Conservation (phyloP, 768 basidiomycete species). For the Calocybe cyanea region DNA sequence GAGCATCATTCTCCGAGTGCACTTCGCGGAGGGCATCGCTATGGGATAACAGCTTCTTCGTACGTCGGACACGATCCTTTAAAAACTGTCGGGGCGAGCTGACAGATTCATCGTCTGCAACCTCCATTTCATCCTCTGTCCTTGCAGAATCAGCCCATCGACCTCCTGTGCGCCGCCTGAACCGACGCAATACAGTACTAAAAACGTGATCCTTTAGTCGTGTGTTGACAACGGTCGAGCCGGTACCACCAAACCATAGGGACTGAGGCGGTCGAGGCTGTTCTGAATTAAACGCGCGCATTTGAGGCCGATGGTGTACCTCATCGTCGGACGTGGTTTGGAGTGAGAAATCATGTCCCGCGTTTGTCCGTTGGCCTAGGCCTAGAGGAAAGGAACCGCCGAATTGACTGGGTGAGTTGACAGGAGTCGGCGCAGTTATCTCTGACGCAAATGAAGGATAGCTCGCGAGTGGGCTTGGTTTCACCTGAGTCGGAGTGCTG, state of each 20-base stretch:
- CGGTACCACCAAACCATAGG: constrained; percentile 81
- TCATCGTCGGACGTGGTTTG: constrained; percentile 28
- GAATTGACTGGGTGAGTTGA: constrained; percentile 40
- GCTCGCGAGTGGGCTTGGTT: constrained; percentile 38
- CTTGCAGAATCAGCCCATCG: constrained; percentile 32
- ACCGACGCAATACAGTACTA: constrained; percentile 75
- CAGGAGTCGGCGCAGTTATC: constrained; percentile 45
- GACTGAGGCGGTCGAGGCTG: constrained; percentile 31
- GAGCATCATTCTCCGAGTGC: constrained; percentile 29
- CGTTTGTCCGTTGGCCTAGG: constrained; percentile 19
- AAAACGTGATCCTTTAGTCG: constrained; percentile 96
- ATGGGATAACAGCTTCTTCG: constrained; percentile 37
- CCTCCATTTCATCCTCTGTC: constrained; percentile 58
- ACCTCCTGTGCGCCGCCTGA: constrained; percentile 51
- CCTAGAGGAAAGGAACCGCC: constrained; percentile 27
- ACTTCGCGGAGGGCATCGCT: constrained; percentile 37
- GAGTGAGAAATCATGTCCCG: constrained; percentile 6
- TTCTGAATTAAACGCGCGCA: constrained; percentile 41
- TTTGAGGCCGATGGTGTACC: constrained; percentile 27
- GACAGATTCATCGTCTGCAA: constrained; percentile 36
- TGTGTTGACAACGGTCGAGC: constrained; percentile 91
- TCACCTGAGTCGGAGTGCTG: constrained; percentile 18
- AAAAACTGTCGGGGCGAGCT: constrained; percentile 14
- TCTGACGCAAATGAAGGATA: constrained; percentile 33
- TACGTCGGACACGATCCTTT: constrained; percentile 27